These are phyloP conservation scores for Euphorbia celastroides DNA, from an alignment of 441 rosid genomes.

Conservation along the genomic window DNA sequence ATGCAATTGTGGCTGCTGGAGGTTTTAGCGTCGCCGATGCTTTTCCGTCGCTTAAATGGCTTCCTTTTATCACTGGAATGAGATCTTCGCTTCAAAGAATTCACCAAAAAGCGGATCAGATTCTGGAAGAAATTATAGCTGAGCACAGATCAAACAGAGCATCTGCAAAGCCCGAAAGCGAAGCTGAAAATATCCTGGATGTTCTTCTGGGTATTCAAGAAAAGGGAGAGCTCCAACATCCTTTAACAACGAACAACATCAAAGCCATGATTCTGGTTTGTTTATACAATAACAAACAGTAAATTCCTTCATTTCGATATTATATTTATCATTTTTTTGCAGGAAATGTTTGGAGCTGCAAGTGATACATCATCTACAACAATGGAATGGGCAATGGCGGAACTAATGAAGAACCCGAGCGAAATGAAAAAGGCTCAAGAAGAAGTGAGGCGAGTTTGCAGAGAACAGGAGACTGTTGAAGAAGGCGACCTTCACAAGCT, in stretches of 20 bases:
- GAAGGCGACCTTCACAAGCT: not conserved
- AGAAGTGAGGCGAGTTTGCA: conserved; percentile 1
- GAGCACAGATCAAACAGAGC: conserved; percentile 5
- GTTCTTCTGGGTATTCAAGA: too few species aligned
- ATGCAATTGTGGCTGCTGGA: not conserved
- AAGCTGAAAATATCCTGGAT: too few species aligned
- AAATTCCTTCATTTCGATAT: too few species aligned
- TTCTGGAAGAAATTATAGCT: conserved; percentile 2
- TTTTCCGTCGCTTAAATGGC: not conserved
- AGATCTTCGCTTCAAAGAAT: not conserved
- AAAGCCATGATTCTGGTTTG: too few species aligned
- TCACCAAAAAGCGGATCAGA: conserved; percentile 3
- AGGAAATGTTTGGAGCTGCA: too few species aligned
- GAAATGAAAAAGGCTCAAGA: not conserved
- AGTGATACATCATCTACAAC: too few species aligned
- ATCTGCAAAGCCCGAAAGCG: not conserved
- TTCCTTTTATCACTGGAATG: not conserved
- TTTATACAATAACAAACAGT: too few species aligned
- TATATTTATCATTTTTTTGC: too few species aligned
- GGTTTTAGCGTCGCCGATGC: conserved; percentile 15
- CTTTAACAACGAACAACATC: too few species aligned
- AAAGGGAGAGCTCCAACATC: too few species aligned
- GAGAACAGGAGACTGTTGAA: not conserved
- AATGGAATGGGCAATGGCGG: too few species aligned
- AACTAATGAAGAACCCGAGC: too few species aligned